These are phyloP conservation scores for Hordeum vulgare DNA, from an alignment of 176 grass and related monocot species.

Conservation along the genomic window MorexV3_pseudomolecules_assembly NC_058518.1:294450637-294451136, in stretches of 20 bases:
- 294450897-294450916: constrained; percentile 66
- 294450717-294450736: no score
- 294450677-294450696: not conserved
- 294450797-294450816: constrained; percentile 56
- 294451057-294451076: not conserved
- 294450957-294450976: not conserved
- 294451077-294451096: not conserved
- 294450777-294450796: constrained; percentile 2
- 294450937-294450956: not conserved
- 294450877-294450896: constrained; percentile 70
- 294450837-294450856: constrained; percentile 58
- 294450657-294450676: not conserved
- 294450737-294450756: not conserved
- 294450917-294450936: not conserved
- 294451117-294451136: not conserved
- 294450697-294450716: not conserved
- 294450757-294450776: not conserved
- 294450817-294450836: constrained; percentile 53
- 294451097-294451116: not conserved
- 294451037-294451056: not conserved
- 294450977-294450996: not conserved
- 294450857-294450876: constrained; percentile 47
- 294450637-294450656: not conserved
- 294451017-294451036: not conserved
- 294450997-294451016: not conserved